Percentiles rank a stretch among this genome's conserved stretches.
Evolutionary conservation across 495 filamentous ascomycete genomes (phyloP).

Genomic region (Neurospora sp.): DNA sequence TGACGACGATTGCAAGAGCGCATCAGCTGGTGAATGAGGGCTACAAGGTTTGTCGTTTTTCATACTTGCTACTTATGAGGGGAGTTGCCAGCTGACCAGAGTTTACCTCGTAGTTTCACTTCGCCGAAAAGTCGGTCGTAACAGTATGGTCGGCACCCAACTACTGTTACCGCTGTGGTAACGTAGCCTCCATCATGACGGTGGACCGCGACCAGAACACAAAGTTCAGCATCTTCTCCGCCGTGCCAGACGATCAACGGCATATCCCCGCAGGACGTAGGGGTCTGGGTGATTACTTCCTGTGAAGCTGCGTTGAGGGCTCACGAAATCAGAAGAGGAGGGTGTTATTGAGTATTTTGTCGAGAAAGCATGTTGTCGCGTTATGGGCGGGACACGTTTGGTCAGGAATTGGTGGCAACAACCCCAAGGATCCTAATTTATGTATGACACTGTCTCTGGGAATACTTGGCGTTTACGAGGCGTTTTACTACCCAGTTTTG

Average conservation of each 20-base stretch:
- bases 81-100: neutral
- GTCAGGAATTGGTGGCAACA: neutral
- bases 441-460: neutral
- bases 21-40: constrained; percentile 98
- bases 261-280: constrained; percentile 74
- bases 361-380: neutral
- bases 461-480: neutral
- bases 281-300: constrained; percentile 86
- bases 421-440: neutral
- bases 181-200: constrained; percentile 94
- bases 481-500: neutral
- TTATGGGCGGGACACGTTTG: neutral
- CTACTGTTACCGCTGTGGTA: constrained; percentile 98
- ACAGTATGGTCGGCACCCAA: constrained; percentile 98
- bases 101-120: constrained; percentile 60
- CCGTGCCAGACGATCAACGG: constrained; percentile 84
- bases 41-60: constrained; percentile 56
- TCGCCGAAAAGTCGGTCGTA: constrained; percentile 90
- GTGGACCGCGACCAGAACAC: constrained; percentile 75
- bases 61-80: neutral
- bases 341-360: neutral
- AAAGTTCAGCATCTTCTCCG: constrained; percentile 88
- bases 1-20: constrained; percentile 88
- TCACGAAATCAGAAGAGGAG: neutral
- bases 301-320: constrained; percentile 40